Evolutionary conservation across 495 filamentous ascomycete species (phyloP), one percentile per base, ranked within the genome.

Genomic region (Podospora anserina): DNA sequence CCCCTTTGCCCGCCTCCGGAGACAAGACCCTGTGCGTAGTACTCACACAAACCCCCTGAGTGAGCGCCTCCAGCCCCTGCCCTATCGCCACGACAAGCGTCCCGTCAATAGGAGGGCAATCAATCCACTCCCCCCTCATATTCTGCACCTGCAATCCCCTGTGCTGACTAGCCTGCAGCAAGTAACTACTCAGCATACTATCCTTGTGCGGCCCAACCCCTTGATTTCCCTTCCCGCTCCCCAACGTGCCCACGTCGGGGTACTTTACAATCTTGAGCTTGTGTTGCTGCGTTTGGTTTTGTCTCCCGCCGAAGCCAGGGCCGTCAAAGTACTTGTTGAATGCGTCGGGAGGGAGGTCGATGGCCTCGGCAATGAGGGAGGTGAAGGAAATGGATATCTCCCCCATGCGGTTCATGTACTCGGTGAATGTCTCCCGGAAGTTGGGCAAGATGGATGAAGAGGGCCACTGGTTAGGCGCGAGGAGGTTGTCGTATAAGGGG

Each of bases 121-220:
- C 87, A 68, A 99, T 88, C 94, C 94, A 99, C 28, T 86, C 79
- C 26, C 94, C 78, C 23, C 78, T 76, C 71, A 88, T 89, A 76
- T 97, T 97, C 77, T 97, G 94, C 4, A 94, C 94, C 75, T 99
- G 94, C 19, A 99, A 81, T 0, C 93, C 93, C 2, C 75, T 81
- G 73, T 97, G 95, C 1, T 82, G 78, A n/a, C 88, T 89, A 2
- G 89, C 92, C 78, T 97, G 95, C 30, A 97, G 85, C 53, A 99
- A 86, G 77, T 94, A 97, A 23, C 88, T 91, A 13, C 90, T 89
- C 55, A 97, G 86, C 85, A 94, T 94, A 62, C 87, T 90, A 78
- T 99, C 95, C 77, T 99, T 99, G 78, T 99, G 95, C 9, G 95
- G 90, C 0, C 95, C 93, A 2, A 96, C 92, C 23, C 93, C 93